phyloP scores from a whole-genome alignment of 345 rosid species.

The Salix exigua region DNA sequence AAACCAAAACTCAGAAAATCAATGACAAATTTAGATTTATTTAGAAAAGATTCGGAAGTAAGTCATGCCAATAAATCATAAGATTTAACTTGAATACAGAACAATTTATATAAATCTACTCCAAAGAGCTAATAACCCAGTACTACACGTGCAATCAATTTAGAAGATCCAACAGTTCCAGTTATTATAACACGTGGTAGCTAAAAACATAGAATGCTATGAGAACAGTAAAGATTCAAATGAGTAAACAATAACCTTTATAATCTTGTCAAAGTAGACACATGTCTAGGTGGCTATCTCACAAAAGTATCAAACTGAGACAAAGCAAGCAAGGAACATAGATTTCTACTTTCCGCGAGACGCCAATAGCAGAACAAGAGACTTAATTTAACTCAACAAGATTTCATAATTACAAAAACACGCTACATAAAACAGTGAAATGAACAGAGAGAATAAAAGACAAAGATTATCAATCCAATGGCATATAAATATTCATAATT shows the following conservation, averaged over 20 bases:
- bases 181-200: conserved; percentile 1
- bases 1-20: neutral
- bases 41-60: neutral
- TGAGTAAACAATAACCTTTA: neutral
- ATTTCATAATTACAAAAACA: too few relatives aligned
- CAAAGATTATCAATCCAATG: too few relatives aligned
- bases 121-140: neutral
- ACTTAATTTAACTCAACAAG: neutral
- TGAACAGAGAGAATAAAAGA: too few relatives aligned
- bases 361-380: neutral
- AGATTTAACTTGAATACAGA: neutral
- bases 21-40: too few relatives aligned
- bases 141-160: conserved; percentile 1
- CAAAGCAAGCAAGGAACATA: neutral
- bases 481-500: too few relatives aligned
- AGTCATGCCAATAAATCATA: neutral
- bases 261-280: conserved; percentile 13
- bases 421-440: too few relatives aligned
- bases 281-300: conserved; percentile 14
- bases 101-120: neutral
- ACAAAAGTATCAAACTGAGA: conserved; percentile 5
- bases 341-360: neutral
- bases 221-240: conserved; percentile 6
- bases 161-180: conserved; percentile 9
- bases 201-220: neutral